Conservation (phyloP, 2,329 filamentous ascomycete genomes). For the Pseudonectria buxi region DNA sequence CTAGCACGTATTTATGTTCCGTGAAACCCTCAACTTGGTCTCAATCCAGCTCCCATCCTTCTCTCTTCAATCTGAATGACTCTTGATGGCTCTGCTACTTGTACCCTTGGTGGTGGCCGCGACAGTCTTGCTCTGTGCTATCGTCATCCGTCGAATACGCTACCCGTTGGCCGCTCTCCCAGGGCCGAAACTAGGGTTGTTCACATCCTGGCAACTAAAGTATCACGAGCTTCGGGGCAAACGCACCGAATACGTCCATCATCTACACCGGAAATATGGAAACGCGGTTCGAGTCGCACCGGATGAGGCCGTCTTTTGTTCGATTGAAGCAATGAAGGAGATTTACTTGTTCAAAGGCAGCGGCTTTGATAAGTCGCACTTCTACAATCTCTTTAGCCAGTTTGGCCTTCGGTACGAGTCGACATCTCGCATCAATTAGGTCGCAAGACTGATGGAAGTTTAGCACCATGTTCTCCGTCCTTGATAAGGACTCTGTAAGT, state of each 20-base stretch:
- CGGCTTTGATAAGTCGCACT: conserved; percentile 59
- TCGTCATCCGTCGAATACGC: background rate
- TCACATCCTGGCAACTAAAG: conserved; percentile 46
- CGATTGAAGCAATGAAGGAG: conserved; percentile 49
- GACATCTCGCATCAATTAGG: conserved; percentile 1
- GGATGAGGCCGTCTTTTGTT: conserved; percentile 53
- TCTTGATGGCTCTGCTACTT: conserved; percentile 5
- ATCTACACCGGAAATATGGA: conserved; percentile 48
- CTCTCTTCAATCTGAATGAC: too few species aligned
- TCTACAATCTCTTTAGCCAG: conserved; percentile 54
- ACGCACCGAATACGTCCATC: conserved; percentile 49
- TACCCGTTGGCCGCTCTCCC: conserved; percentile 8
- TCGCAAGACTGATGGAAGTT: background rate
- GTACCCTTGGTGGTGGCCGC: background rate
- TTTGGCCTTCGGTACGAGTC: conserved; percentile 45
- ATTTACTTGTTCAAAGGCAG: conserved; percentile 57
- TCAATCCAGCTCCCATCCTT: too few species aligned
- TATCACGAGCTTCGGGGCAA: conserved; percentile 49
- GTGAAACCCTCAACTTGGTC: too few species aligned
- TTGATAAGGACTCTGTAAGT: conserved; percentile 6
- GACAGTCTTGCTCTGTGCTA: background rate
- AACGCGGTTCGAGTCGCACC: conserved; percentile 51
- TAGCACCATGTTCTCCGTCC: conserved; percentile 12
- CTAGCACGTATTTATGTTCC: too few species aligned
- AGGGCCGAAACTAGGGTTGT: conserved; percentile 12